These are phyloP conservation scores for Coemansia aciculifera DNA, from an alignment of 192 early-diverging fungal species.

Conservation along the genomic window DNA sequence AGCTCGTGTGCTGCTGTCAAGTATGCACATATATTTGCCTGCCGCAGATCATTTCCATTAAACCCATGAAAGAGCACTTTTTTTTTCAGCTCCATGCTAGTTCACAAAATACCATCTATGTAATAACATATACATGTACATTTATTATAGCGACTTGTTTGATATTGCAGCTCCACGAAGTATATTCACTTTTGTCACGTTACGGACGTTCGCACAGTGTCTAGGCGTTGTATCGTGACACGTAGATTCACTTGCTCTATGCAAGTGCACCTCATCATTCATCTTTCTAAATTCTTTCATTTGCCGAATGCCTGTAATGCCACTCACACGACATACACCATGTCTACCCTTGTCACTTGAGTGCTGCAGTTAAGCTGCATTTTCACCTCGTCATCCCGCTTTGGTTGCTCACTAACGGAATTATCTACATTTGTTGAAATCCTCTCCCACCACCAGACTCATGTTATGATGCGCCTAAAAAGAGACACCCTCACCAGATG, in stretches of 20 bases:
- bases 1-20: not conserved
- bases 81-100: too few relatives aligned
- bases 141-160: not conserved
- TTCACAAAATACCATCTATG: not conserved
- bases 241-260: not conserved
- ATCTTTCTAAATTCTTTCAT: not conserved
- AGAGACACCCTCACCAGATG: too few relatives aligned
- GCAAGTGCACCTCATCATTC: not conserved
- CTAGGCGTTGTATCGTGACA: not conserved
- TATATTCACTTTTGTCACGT: not conserved
- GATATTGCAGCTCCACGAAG: not conserved
- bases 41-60: not conserved
- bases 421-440: not conserved
- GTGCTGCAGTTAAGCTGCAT: not conserved
- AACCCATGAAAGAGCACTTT: not conserved
- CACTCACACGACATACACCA: not conserved
- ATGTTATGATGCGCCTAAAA: not conserved
- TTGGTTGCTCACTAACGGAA: not conserved
- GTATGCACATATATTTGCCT: not conserved
- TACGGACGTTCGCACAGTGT: not conserved
- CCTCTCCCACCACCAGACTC: not conserved
- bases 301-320: conserved; percentile 5
- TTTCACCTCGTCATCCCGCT: not conserved
- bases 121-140: not conserved
- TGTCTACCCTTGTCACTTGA: conserved; percentile 4